Percentiles rank a stretch among this genome's conserved stretches.
phyloP scores from a whole-genome alignment of 2,329 filamentous ascomycete species.

The Alternaria brassicicola region DNA sequence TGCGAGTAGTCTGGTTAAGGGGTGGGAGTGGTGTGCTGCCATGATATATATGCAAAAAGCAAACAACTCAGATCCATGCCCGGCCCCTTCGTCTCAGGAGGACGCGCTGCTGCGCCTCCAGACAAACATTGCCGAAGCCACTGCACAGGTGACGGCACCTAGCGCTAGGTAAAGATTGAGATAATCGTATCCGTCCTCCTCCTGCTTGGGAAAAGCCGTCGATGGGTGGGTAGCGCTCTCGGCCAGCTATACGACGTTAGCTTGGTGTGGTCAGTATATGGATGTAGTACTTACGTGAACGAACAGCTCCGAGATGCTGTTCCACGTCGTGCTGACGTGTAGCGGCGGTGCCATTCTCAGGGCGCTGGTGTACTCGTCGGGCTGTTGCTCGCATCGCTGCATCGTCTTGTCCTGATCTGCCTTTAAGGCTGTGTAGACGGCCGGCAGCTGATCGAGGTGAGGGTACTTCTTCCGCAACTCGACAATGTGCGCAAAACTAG shows the following conservation, averaged over 20 bases:
- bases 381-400: conserved; percentile 86
- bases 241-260: conserved; percentile 63
- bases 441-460: conserved; percentile 85
- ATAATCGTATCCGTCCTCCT: conserved; percentile 80
- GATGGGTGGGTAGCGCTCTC: conserved; percentile 91
- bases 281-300: conserved; percentile 63
- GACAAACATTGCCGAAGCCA: conserved; percentile 64
- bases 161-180: conserved; percentile 85
- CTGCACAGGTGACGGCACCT: conserved; percentile 69
- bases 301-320: conserved; percentile 91
- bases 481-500: conserved; percentile 92
- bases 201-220: conserved; percentile 84
- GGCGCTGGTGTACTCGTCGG: conserved; percentile 85
- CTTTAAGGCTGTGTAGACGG: conserved; percentile 91
- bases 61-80: not conserved
- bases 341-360: conserved; percentile 89
- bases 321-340: conserved; percentile 95
- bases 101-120: conserved; percentile 58
- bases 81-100: not conserved
- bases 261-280: not conserved
- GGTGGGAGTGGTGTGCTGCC: not conserved
- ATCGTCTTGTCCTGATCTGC: conserved; percentile 96
- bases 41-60: conserved; percentile 4
- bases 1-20: not conserved
- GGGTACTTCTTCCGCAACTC: conserved; percentile 78